Conservation (phyloP, 371 early-diverging fungal species). For the Circinella umbellata region DNA sequence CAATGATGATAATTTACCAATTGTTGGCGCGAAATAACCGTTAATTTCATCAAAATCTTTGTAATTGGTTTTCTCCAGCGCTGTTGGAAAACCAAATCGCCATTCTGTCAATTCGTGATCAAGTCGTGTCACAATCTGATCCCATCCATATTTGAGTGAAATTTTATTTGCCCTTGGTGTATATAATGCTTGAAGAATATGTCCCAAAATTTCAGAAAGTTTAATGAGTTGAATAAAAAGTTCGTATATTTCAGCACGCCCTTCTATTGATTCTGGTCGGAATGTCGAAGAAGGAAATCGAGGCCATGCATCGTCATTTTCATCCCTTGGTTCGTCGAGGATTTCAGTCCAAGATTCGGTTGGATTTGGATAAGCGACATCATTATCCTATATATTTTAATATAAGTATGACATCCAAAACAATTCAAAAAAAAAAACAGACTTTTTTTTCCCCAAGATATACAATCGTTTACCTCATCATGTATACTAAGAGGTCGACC, state of each 20-base stretch:
- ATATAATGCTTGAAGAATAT: constrained; percentile 48
- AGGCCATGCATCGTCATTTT: constrained; percentile 21
- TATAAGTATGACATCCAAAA: not conserved
- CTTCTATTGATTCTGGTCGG: constrained; percentile 23
- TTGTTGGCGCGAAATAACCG: constrained; percentile 44
- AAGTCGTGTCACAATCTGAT: constrained; percentile 43
- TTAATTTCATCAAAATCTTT: constrained; percentile 45
- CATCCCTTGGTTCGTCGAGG: constrained; percentile 35
- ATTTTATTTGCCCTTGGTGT: constrained; percentile 49
- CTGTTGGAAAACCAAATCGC: constrained; percentile 48
- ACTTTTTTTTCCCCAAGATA: no score
- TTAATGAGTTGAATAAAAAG: constrained; percentile 50
- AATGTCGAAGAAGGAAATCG: constrained; percentile 49
- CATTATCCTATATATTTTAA: constrained; percentile 35
- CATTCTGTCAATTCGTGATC: constrained; percentile 55
- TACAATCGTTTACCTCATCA: constrained; percentile 36
- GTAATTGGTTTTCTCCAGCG: constrained; percentile 33
- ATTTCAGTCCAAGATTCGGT: constrained; percentile 45
- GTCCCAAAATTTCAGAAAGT: constrained; percentile 50
- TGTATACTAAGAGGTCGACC: constrained; percentile 52
- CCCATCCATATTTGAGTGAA: constrained; percentile 44
- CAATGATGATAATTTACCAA: constrained; percentile 30
- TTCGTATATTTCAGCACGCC: constrained; percentile 39
- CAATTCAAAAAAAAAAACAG: not conserved
- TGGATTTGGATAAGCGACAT: constrained; percentile 46